Base-by-base conservation (phyloP, 768 basidiomycete species). In the Trichaptum fuscoviolaceum region DNA sequence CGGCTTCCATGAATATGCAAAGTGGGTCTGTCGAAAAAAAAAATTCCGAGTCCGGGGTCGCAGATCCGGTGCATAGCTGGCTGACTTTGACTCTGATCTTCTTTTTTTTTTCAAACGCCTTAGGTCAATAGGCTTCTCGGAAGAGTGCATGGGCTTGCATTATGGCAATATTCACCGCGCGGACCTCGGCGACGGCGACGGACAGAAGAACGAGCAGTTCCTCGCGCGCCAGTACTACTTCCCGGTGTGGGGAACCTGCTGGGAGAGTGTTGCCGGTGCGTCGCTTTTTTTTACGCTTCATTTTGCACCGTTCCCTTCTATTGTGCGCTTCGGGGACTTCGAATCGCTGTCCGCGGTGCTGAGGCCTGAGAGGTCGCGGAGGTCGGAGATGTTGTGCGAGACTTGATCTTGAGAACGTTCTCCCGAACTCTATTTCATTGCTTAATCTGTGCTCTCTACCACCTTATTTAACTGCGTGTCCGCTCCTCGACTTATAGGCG, bases 231-330 rank as follows among this genome's bases (percentile, higher is more conserved):
- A 95, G 70, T 80, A 88, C 68, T 93, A 92, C 76, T 83, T 83
- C 68, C 91, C 92, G 4, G 77, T 88, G 36, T 88, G 86, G 83
- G 93, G 93, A 27, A 92, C 92, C 0, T 95, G 93, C 75, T 93
- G 93, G 90, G 93, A 95, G 80, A 92, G 87, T 71, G 75, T 95
- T 25, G 82, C 87, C 69, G 89, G 89, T 82, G 63, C 64, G 75
- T 68, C 63, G n/a, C 25, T 36, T 4, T 20, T 60, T 0, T 58
- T 63, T 42, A 8, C 63, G 20, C 30, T 64, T 24, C 65, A 59
- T 67, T 18, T 24, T 35, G 42, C 15, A 35, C 63, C 18, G 7
- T 42, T 27, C 42, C n/a, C 30, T 7, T 34, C 68, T 35, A 27
- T 66, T 60, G 68, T 60, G 63, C 58, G 34, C 24, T 35, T 30